phyloP scores from a whole-genome alignment of 768 basidiomycete genomes.

The Suillus weaverae region DNA sequence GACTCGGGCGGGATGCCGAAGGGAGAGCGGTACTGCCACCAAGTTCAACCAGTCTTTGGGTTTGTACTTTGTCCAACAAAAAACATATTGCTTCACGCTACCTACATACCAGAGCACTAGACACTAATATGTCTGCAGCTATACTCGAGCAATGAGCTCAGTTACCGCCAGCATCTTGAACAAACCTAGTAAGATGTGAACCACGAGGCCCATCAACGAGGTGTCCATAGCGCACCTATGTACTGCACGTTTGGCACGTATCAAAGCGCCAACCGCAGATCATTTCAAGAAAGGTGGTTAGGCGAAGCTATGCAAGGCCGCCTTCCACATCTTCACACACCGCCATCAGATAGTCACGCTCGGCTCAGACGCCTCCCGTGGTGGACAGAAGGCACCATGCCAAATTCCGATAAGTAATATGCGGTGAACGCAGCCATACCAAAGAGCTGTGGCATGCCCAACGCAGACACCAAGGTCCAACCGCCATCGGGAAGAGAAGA shows the following conservation, averaged over 20 bases:
- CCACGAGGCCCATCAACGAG: background rate
- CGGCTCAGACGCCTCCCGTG: background rate
- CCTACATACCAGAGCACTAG: slow-evolving; percentile 1
- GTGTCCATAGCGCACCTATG: background rate
- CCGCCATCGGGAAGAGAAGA: background rate
- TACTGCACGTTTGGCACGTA: background rate
- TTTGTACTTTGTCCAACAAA: background rate
- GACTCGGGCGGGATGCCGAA: slow-evolving; percentile 1
- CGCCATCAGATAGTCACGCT: background rate
- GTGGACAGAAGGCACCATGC: background rate
- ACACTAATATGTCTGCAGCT: slow-evolving; percentile 3
- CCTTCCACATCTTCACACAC: slow-evolving; percentile 1
- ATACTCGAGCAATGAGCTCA: background rate
- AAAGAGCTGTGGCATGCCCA: background rate
- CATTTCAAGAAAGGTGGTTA: background rate
- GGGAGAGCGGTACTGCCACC: background rate
- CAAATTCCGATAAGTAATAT: background rate
- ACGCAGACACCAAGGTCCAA: background rate
- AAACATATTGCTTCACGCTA: slow-evolving; percentile 2
- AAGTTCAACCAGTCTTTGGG: background rate
- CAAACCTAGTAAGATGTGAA: background rate
- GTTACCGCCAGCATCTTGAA: background rate
- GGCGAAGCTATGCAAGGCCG: background rate
- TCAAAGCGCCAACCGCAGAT: background rate
- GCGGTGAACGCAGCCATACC: slow-evolving; percentile 1